Evolutionary conservation across 495 filamentous ascomycete species (phyloP).

Genomic region (Penicillium riverlandense): DNA sequence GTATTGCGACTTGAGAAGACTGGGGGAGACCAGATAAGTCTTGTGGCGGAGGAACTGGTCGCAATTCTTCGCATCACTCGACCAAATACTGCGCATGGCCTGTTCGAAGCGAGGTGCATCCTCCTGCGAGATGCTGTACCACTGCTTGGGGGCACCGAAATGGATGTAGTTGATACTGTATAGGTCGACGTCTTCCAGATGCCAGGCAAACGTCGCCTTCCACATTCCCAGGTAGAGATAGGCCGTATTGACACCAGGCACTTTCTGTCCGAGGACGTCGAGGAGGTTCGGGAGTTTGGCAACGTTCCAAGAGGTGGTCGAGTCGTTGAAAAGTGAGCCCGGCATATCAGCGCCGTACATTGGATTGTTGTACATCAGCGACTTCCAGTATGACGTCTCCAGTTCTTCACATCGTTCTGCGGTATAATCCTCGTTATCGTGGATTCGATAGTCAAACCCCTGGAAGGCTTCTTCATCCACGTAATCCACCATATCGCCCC

Average conservation of each 20-base stretch:
- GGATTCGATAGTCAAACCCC: conserved; percentile 80
- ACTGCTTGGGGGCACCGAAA: conserved; percentile 97
- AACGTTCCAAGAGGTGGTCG: conserved; percentile 82
- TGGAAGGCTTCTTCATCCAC: conserved; percentile 83
- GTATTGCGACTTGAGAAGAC: conserved; percentile 74
- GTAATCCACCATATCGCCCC: conserved; percentile 58
- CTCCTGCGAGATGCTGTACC: conserved; percentile 97
- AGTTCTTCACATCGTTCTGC: conserved; percentile 87
- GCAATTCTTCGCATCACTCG: conserved; percentile 92
- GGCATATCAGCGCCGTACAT: conserved; percentile 97
- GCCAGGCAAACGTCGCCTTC: conserved; percentile 99
- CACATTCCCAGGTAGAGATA: conserved; percentile 98
- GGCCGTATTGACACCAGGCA: conserved; percentile 97
- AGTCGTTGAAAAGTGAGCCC: conserved; percentile 89
- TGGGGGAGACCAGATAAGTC: conserved; percentile 93
- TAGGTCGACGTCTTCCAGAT: conserved; percentile 95
- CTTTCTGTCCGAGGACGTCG: conserved; percentile 88
- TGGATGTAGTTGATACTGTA: conserved; percentile 99
- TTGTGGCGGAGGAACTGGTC: conserved; percentile 97
- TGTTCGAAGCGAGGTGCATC: conserved; percentile 92
- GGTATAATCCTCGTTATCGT: conserved; percentile 76
- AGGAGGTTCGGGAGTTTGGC: conserved; percentile 89
- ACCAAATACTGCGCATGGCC: conserved; percentile 94
- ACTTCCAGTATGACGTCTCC: conserved; percentile 93
- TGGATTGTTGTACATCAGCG: conserved; percentile 85